phyloP scores from a whole-genome alignment of 768 basidiomycete species.

The Sistotremastrum niveocremeum region DNA sequence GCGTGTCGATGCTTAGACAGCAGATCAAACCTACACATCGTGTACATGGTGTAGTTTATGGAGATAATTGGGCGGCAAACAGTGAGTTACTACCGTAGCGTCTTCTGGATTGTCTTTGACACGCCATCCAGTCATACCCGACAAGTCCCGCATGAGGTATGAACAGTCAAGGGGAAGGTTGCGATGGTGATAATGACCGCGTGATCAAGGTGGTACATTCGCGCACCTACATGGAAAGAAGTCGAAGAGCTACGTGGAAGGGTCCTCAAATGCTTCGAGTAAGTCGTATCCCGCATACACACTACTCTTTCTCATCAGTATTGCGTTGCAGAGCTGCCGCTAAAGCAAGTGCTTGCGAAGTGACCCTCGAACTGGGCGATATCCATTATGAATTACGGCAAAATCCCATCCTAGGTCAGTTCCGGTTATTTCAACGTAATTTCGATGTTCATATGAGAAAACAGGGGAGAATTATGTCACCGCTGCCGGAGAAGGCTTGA shows the following conservation, averaged over 20 bases:
- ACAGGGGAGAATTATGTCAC: background rate
- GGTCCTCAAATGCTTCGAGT: conserved; percentile 63
- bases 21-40: conserved; percentile 76
- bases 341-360: conserved; percentile 31
- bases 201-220: conserved; percentile 36
- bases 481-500: conserved; percentile 30
- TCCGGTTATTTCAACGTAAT: background rate
- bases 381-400: conserved; percentile 21
- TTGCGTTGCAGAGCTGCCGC: conserved; percentile 43
- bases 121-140: background rate
- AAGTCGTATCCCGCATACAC: conserved; percentile 12
- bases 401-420: conserved; percentile 18
- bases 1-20: conserved; percentile 69
- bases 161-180: conserved; percentile 85
- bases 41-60: conserved; percentile 64
- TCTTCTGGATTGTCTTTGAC: background rate
- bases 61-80: conserved; percentile 55
- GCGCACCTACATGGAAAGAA: conserved; percentile 52
- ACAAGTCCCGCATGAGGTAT: background rate
- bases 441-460: background rate
- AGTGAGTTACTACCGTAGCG: conserved; percentile 26
- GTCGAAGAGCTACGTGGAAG: conserved; percentile 40
- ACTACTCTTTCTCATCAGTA: conserved; percentile 4
- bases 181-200: conserved; percentile 51
- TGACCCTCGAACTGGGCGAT: conserved; percentile 12